Conservation (phyloP, 2,329 filamentous ascomycete genomes). For the Claviceps purpurea region DNA sequence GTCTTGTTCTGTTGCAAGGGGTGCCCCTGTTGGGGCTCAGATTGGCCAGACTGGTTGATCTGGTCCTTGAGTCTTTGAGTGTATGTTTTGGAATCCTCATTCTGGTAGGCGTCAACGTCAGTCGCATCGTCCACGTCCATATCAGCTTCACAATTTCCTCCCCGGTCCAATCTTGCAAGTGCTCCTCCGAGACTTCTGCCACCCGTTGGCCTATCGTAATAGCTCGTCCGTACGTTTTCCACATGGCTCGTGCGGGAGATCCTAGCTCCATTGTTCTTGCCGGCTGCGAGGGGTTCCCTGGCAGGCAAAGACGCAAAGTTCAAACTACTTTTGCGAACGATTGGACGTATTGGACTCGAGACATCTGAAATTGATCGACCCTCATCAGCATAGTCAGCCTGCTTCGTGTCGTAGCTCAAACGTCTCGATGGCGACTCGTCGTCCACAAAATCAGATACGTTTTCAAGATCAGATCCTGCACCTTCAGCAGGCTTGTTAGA, state of each 20-base stretch:
- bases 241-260: conserved; percentile 66
- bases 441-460: conserved; percentile 1
- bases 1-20: conserved; percentile 20
- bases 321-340: conserved; percentile 84
- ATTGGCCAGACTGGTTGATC: conserved; percentile 60
- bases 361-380: conserved; percentile 50
- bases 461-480: background rate
- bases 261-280: conserved; percentile 67
- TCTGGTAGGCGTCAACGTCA: conserved; percentile 19
- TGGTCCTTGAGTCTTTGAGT: conserved; percentile 87
- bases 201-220: conserved; percentile 59
- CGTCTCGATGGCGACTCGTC: conserved; percentile 5
- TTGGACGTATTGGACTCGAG: conserved; percentile 61
- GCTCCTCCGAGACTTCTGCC: conserved; percentile 54
- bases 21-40: conserved; percentile 33
- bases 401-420: conserved; percentile 3
- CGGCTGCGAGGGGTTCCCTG: conserved; percentile 70
- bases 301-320: conserved; percentile 89
- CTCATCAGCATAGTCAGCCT: conserved; percentile 24
- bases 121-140: conserved; percentile 37
- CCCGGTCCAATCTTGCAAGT: conserved; percentile 26
- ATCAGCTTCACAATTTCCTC: conserved; percentile 36
- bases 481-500: background rate
- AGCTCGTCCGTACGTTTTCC: conserved; percentile 58
- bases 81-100: conserved; percentile 59